phyloP scores from a whole-genome alignment of 2,329 filamentous ascomycete genomes.

The Immersiporthe knoxdaviesiana region DNA sequence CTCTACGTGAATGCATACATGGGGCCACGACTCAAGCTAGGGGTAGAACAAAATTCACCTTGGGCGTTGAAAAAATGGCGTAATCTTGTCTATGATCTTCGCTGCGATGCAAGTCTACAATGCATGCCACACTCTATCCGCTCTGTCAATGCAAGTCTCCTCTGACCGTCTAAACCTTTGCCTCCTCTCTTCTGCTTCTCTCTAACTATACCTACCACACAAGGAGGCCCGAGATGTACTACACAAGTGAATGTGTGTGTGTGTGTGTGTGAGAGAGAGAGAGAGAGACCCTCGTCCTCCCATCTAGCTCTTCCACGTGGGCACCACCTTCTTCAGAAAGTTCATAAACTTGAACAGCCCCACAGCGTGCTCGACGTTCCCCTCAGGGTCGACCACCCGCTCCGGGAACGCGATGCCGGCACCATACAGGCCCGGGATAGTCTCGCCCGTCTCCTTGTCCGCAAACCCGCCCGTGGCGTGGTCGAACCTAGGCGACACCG shows the following conservation, averaged over 20 bases:
- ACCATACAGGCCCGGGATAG: constrained; percentile 58
- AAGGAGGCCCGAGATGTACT: not conserved
- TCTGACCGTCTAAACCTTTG: not conserved
- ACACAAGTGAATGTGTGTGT: too few relatives aligned
- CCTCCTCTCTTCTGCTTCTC: not conserved
- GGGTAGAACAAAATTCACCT: too few relatives aligned
- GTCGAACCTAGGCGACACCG: constrained; percentile 36
- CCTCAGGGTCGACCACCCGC: constrained; percentile 60
- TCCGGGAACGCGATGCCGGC: constrained; percentile 69
- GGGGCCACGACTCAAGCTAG: too few relatives aligned
- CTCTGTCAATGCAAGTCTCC: not conserved
- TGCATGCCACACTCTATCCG: not conserved
- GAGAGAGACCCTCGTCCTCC: too few relatives aligned
- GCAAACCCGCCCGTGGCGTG: constrained; percentile 49
- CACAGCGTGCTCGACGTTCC: constrained; percentile 64
- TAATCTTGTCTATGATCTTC: not conserved
- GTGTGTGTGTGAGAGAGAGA: too few relatives aligned
- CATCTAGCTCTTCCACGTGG: constrained; percentile 47
- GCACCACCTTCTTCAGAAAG: constrained; percentile 58
- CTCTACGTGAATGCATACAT: not conserved
- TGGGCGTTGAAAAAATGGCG: not conserved
- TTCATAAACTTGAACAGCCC: constrained; percentile 70
- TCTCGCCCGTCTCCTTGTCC: constrained; percentile 43
- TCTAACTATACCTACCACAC: not conserved
- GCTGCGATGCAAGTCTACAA: not conserved